Percentiles rank a stretch among this genome's conserved stretches.
These are phyloP conservation scores for Dendrothele bispora DNA, from an alignment of 768 basidiomycete species.

Conservation along the genomic window DNA sequence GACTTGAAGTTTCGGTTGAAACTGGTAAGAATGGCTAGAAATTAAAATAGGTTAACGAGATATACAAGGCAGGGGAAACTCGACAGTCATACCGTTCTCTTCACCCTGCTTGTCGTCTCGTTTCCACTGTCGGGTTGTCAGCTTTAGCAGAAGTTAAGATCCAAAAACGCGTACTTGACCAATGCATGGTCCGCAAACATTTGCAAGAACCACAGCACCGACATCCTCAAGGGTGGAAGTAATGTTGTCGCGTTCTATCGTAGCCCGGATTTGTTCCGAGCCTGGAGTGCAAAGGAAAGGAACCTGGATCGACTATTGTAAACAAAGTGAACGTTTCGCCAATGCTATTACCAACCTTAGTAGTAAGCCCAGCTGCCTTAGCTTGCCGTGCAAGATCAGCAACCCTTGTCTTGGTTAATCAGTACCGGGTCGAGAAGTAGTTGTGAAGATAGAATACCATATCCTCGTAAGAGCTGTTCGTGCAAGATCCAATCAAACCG, in stretches of 20 bases:
- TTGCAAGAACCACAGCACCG: constrained; percentile 93
- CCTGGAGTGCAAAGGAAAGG: constrained; percentile 89
- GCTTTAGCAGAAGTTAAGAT: neutral
- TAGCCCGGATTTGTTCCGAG: constrained; percentile 95
- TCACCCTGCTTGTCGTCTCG: constrained; percentile 84
- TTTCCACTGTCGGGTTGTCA: constrained; percentile 69
- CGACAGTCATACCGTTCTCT: constrained; percentile 78
- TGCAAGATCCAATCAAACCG: constrained; percentile 95
- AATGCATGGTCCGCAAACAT: constrained; percentile 98
- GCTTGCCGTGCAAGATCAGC: constrained; percentile 92
- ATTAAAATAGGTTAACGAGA: neutral
- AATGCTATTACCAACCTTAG: constrained; percentile 51
- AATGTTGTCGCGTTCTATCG: constrained; percentile 92
- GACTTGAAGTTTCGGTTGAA: constrained; percentile 93
- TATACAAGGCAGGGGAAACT: constrained; percentile 8
- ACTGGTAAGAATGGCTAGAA: constrained; percentile 87
- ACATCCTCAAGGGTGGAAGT: constrained; percentile 81
- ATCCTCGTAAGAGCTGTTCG: constrained; percentile 97
- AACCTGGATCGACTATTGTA: constrained; percentile 39
- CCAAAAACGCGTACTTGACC: constrained; percentile 64
- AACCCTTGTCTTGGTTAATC: constrained; percentile 69
- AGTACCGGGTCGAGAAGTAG: constrained; percentile 3
- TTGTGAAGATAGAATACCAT: constrained; percentile 52
- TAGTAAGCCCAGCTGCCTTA: constrained; percentile 73
- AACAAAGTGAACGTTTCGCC: neutral